phyloP scores from a whole-genome alignment of 2,329 filamentous ascomycete species.

The Fusarium sp. region DNA sequence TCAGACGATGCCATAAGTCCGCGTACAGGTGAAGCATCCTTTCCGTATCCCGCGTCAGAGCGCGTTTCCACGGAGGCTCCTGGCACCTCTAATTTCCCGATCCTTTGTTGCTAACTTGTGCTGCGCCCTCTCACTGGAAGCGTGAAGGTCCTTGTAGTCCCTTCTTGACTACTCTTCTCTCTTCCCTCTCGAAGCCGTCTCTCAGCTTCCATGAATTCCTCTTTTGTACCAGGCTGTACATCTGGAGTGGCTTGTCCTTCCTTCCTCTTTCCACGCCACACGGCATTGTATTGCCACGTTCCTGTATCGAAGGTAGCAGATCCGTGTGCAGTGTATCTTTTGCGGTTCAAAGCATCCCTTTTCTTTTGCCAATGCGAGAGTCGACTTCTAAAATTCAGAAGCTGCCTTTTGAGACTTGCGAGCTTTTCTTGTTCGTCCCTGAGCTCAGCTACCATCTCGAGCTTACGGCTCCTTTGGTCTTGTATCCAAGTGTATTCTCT shows the following conservation, averaged over 20 bases:
- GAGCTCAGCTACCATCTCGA: neutral
- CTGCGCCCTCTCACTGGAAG: fast-evolving
- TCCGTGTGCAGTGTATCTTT: too few relatives aligned
- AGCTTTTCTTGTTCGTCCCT: neutral
- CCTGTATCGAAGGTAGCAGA: too few relatives aligned
- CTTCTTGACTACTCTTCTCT: fast-evolving
- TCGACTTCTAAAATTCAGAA: neutral
- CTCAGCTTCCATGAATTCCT: too few relatives aligned
- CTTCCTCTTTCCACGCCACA: neutral
- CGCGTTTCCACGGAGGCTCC: too few relatives aligned
- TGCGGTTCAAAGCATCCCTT: neutral
- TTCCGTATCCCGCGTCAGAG: neutral
- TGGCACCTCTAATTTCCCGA: neutral
- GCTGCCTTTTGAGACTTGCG: neutral
- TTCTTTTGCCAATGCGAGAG: neutral
- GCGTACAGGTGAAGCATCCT: neutral
- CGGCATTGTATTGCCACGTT: too few relatives aligned
- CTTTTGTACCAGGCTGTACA: too few relatives aligned
- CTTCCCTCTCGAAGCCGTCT: neutral
- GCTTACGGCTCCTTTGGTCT: too few relatives aligned
- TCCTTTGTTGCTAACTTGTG: too few relatives aligned
- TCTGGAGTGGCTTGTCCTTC: too few relatives aligned
- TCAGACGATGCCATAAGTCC: neutral
- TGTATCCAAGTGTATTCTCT: neutral
- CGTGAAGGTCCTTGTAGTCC: neutral